These are phyloP conservation scores for Rauvolfia tetraphylla DNA, from an alignment of 257 asterid genomes.

Conservation along the genomic window DNA sequence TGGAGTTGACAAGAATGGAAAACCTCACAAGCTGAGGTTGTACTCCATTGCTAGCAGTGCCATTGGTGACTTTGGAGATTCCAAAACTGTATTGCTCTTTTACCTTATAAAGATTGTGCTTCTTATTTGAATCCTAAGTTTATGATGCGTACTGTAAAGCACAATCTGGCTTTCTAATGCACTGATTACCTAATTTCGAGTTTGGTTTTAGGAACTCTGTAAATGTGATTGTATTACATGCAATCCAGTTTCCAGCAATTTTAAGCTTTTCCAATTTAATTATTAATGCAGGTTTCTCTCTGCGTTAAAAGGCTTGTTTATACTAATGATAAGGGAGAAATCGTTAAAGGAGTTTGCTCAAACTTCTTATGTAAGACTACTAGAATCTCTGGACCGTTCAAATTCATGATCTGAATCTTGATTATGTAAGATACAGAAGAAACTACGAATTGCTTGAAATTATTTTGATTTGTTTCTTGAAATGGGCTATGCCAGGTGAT, in stretches of 20 bases:
- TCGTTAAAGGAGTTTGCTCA: slow-evolving; percentile 95
- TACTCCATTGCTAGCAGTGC: slow-evolving; percentile 99
- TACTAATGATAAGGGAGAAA: slow-evolving; percentile 83
- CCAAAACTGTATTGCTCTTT: slow-evolving; percentile 70
- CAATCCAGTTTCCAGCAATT: neutral
- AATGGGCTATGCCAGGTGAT: slow-evolving; percentile 54
- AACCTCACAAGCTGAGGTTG: slow-evolving; percentile 91
- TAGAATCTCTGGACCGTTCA: slow-evolving; percentile 5
- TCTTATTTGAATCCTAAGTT: neutral
- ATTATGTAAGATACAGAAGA: neutral
- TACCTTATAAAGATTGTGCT: neutral
- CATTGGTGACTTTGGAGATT: slow-evolving; percentile 93
- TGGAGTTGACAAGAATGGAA: slow-evolving; percentile 90
- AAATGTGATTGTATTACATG: neutral
- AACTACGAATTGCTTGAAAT: slow-evolving; percentile 1
- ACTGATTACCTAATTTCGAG: neutral
- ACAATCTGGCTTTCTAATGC: too few relatives aligned
- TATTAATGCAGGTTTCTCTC: slow-evolving; percentile 64
- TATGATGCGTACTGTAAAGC: neutral
- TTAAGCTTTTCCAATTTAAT: slow-evolving; percentile 7
- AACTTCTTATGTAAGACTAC: slow-evolving; percentile 81
- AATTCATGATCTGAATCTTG: neutral
- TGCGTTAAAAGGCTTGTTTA: slow-evolving; percentile 90
- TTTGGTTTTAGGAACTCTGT: neutral
- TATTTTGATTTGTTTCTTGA: slow-evolving; percentile 3